Percentiles rank a stretch among this genome's conserved stretches.
phyloP scores from a whole-genome alignment of 371 early-diverging fungal species.

The Apophysomyces elegans region DNA sequence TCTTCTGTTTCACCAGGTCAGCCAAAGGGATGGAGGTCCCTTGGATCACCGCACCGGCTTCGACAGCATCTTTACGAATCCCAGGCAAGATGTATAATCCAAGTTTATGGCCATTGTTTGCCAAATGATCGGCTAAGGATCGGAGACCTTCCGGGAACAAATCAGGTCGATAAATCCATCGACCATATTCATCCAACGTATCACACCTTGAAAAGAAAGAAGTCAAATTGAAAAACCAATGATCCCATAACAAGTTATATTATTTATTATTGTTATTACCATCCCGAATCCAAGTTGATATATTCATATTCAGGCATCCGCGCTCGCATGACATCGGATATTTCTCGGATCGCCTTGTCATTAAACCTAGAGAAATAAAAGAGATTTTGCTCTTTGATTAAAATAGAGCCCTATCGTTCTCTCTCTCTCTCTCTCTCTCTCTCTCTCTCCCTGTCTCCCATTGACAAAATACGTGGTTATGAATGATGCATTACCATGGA shows the following conservation, averaged over 20 bases:
- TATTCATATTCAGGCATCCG: constrained; percentile 49
- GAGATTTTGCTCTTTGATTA: no score
- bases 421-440: no score
- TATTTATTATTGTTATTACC: constrained; percentile 22
- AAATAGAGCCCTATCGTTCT: no score
- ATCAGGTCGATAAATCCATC: constrained; percentile 42
- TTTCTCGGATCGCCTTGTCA: constrained; percentile 32
- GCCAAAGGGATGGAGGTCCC: constrained; percentile 24
- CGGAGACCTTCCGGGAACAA: constrained; percentile 43
- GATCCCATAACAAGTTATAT: no score
- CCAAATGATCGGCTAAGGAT: constrained; percentile 32
- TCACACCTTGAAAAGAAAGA: constrained; percentile 29
- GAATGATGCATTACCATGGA: constrained; percentile 30
- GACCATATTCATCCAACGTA: constrained; percentile 43
- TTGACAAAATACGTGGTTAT: no score
- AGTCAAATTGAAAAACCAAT: no score
- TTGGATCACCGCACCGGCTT: constrained; percentile 25
- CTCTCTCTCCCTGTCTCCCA: no score
- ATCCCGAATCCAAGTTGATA: constrained; percentile 54
- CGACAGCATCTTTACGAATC: constrained; percentile 41
- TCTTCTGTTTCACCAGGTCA: constrained; percentile 26
- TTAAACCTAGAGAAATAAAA: constrained; percentile 33
- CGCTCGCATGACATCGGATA: constrained; percentile 42
- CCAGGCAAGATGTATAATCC: constrained; percentile 51
- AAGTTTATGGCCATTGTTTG: constrained; percentile 43